Evolutionary conservation across 2,329 filamentous ascomycete genomes (phyloP), one percentile per base, ranked within the genome.

Genomic region (Ascochyta pisi): DNA sequence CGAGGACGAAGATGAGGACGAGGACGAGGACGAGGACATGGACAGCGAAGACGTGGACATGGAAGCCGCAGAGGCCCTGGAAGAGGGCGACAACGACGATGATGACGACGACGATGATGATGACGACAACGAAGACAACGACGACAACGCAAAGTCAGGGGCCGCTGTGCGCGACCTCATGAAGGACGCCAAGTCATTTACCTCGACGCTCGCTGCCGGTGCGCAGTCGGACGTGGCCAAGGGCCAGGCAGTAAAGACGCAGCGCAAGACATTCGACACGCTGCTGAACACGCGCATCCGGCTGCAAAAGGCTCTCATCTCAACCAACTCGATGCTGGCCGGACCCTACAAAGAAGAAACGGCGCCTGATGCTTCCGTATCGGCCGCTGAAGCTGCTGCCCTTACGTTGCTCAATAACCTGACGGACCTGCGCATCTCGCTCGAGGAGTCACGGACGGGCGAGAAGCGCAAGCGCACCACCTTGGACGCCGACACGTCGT

Each of bases 251-350:
- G 91, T 99, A 34, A 94, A 92, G 67, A 82, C 87, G 54, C 95
- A 99, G 77, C 87, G 92, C 47, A 89, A 88, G 59, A 86, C 89
- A 0, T 99, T 96, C 69, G 94, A 98, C 65, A 86, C 90, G 0
- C 84, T 98, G 0, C 83, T 99, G 29, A 96, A 96, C 77, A 85
- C 92, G 13, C 88, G 95, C 19, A 97, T 99, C 70, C 90, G 94
- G 58, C 79, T 99, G 16, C 96, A 99, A 75, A 98, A 97, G 75
- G 92, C 91, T 1, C 78, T 99, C 13, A 84, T 95, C 15, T 88
- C 90, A 0, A 85, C 89, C 24, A 97, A 97, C 74, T 89, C 92
- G 1, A 65, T 75, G 60, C 58, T 63, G 4, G 62, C 68, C 3
- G 63, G 68, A 6, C 31, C 50, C 0, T 44, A 71, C 56, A 64